These are phyloP conservation scores for Leptographium procerum DNA, from an alignment of 2,329 filamentous ascomycete species.

Conservation along the genomic window DNA sequence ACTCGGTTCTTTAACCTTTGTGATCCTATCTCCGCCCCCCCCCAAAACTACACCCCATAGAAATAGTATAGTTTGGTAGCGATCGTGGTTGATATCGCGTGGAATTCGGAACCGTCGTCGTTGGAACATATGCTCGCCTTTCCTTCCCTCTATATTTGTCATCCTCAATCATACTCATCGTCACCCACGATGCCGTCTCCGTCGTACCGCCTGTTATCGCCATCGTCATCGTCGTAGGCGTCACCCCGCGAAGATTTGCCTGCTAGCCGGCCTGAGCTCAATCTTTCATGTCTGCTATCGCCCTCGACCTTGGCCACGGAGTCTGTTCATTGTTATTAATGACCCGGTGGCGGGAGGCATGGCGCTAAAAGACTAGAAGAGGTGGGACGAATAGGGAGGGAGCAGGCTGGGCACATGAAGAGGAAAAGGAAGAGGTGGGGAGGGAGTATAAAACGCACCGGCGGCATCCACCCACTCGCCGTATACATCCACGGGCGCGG, in stretches of 20 bases:
- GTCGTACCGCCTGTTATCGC: slow-evolving; percentile 39
- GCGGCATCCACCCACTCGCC: slow-evolving; percentile 94
- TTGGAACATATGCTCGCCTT: not conserved
- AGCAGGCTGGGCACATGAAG: too few species aligned
- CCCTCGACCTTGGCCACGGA: slow-evolving; percentile 34
- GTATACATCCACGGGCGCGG: slow-evolving; percentile 87
- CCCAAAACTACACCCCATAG: not conserved
- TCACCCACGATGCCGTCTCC: slow-evolving; percentile 41
- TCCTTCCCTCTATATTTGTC: not conserved
- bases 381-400: too few species aligned
- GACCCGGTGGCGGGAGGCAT: not conserved
- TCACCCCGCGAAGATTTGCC: not conserved
- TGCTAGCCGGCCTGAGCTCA: not conserved
- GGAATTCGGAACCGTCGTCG: not conserved
- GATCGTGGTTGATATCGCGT: not conserved
- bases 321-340: slow-evolving; percentile 21
- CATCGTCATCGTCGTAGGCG: slow-evolving; percentile 29
- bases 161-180: slow-evolving; percentile 33
- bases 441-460: slow-evolving; percentile 26
- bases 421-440: too few species aligned
- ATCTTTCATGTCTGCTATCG: slow-evolving; percentile 1
- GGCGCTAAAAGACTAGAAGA: too few species aligned
- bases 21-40: not conserved
- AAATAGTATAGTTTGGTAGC: not conserved
- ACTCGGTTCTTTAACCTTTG: too few species aligned